Evolutionary conservation across 78 protist genomes (phyloP), one percentile per base, ranked within the genome.

Genomic region (Dictyostelium intermedium): DNA sequence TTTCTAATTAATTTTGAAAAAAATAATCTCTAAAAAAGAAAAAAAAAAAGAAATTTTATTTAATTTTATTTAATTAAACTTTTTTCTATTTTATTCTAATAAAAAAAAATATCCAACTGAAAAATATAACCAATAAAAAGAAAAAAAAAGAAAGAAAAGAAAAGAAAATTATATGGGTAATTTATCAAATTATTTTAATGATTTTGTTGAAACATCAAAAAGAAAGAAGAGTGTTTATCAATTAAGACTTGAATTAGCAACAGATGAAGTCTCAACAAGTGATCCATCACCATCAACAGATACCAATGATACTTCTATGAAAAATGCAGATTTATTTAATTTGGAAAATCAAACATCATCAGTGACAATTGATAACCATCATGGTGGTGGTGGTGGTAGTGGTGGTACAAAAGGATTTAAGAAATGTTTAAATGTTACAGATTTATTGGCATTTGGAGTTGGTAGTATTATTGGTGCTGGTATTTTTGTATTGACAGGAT

Each of bases 391-490:
- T 72, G 79, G 43, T 5, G n/a, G n/a, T 25, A 3, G 66, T 56
- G 45, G n/a, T 72, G 79, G 43, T 5, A 18, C 37, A 5, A 72
- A 72, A 72, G 43, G 43, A 8, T 37, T 92, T 20, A 82, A 92
- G 30, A 73, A 61, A 69, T 83, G 91, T 77, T 45, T 93, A 61
- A 47, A 25, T 30, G 92, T 81, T 11, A 37, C 83, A 13, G 96
- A 93, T 89, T 39, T 93, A 20, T 37, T 85, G 18, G 96, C 93
- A 8, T 83, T 93, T 66, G 96, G 96, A 18, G 84, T 94, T 47
- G 96, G 96, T 61, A 45, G 77, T 18, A 93, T 93, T 47, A 91
- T 96, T 41, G 98, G 98, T 9, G 92, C 97, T 1, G 98, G 98
- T 34, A 93, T 96, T 8, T 96, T 96, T 61, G 98, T 96, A 11